Conservation (phyloP, 2,329 filamentous ascomycete genomes). For the Aspergillus transmontanensis region DNA sequence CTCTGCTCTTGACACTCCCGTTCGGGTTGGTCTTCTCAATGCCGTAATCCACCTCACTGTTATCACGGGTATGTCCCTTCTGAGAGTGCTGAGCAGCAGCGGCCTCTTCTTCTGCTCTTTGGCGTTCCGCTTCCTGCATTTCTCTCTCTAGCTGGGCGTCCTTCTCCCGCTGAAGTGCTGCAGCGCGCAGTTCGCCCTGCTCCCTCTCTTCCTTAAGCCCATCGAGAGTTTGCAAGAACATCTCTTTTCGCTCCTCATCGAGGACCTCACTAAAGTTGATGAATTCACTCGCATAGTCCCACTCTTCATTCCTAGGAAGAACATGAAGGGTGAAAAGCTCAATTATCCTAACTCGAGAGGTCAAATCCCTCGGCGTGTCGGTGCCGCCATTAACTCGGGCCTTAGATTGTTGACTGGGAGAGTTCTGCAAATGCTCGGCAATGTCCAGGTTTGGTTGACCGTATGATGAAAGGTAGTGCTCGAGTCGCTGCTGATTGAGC, state of each 20-base stretch:
- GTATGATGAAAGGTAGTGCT: constrained; percentile 82
- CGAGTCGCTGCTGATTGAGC: constrained; percentile 82
- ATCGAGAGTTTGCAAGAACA: constrained; percentile 83
- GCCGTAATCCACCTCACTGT: constrained; percentile 69
- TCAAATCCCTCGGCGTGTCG: constrained; percentile 80
- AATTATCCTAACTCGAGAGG: constrained; percentile 84
- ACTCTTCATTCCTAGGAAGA: constrained; percentile 89
- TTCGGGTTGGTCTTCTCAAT: constrained; percentile 59
- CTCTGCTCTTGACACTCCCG: constrained; percentile 30
- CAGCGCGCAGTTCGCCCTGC: constrained; percentile 65
- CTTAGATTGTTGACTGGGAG: constrained; percentile 36
- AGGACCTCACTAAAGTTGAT: constrained; percentile 83
- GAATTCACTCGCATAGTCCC: constrained; percentile 93
- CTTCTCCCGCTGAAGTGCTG: constrained; percentile 64
- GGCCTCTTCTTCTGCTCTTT: constrained; percentile 39
- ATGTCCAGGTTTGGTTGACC: constrained; percentile 74
- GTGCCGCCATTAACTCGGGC: constrained; percentile 60
- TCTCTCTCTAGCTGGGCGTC: constrained; percentile 57
- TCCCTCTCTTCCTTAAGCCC: constrained; percentile 81
- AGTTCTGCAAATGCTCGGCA: constrained; percentile 59
- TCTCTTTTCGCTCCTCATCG: constrained; percentile 87
- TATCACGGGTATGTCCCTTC: constrained; percentile 55
- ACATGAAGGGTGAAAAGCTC: constrained; percentile 96
- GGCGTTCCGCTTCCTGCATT: constrained; percentile 46
- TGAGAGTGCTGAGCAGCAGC: constrained; percentile 44